These are phyloP conservation scores for Triticum urartu DNA, from an alignment of 176 grass and related monocot species.

Conservation along the genomic window DNA sequence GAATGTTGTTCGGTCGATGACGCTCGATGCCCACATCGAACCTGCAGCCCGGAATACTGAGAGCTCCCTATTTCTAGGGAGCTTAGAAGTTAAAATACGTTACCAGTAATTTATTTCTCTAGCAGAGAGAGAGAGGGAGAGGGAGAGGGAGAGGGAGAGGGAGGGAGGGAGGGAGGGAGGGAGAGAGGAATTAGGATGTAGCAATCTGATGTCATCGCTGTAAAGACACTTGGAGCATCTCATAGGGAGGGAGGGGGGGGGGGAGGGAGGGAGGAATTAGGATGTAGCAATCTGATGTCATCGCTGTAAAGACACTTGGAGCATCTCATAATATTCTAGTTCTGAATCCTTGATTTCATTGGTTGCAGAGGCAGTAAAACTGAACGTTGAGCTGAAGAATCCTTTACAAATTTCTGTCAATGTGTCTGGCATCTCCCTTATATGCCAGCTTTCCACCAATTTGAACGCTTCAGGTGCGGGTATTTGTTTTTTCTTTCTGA, in stretches of 20 bases:
- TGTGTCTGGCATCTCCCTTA: slow-evolving; percentile 80
- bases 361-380: slow-evolving; percentile 83
- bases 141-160: no score
- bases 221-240: slow-evolving; percentile 12
- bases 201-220: slow-evolving; percentile 13
- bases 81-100: not conserved
- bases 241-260: no score
- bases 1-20: not conserved
- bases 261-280: not conserved
- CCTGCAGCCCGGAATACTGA: not conserved
- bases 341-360: slow-evolving; percentile 43
- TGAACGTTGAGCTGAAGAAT: slow-evolving; percentile 87
- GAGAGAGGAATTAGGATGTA: not conserved
- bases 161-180: no score
- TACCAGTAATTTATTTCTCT: not conserved
- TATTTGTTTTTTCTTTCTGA: slow-evolving; percentile 33
- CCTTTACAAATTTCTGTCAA: slow-evolving; percentile 86
- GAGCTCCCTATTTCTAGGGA: no score
- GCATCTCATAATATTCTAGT: slow-evolving; percentile 3
- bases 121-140: not conserved
- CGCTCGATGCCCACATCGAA: not conserved
- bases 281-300: slow-evolving; percentile 15
- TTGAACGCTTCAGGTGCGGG: slow-evolving; percentile 59
- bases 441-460: slow-evolving; percentile 72
- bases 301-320: slow-evolving; percentile 3